Evolutionary conservation across 129 eudicot species (phyloP).

Genomic region (Saussurea involucrata): DNA sequence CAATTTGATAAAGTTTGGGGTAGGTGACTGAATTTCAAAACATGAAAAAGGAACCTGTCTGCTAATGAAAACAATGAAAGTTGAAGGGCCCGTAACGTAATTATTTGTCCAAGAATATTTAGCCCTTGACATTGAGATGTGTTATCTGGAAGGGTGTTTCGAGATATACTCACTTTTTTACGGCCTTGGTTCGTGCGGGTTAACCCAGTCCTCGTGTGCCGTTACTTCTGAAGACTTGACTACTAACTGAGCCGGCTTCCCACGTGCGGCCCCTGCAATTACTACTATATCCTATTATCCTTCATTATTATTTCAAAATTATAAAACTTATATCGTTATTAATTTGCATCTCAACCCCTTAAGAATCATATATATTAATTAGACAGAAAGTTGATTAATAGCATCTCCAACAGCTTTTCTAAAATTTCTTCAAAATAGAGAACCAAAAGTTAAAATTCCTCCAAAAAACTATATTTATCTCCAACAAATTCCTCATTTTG

Average conservation of each 20-base stretch:
- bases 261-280: conserved; percentile 20
- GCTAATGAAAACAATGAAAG: conserved; percentile 2
- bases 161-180: conserved; percentile 27
- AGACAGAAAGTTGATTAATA: not conserved
- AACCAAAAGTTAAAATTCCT: too few relatives aligned
- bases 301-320: not conserved
- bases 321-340: too few relatives aligned
- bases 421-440: too few relatives aligned
- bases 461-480: too few relatives aligned
- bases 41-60: not conserved
- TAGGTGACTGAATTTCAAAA: conserved; percentile 1
- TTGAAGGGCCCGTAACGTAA: conserved; percentile 3
- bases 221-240: conserved; percentile 31
- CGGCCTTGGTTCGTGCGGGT: conserved; percentile 34
- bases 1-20: not conserved
- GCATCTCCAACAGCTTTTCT: too few relatives aligned
- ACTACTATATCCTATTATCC: conserved; percentile 18
- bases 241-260: conserved; percentile 19
- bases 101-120: not conserved
- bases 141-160: conserved; percentile 31
- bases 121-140: conserved; percentile 20
- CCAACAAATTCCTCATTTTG: too few relatives aligned
- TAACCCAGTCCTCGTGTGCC: conserved; percentile 37
- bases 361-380: not conserved
- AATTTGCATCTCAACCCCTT: too few relatives aligned